phyloP scores from a whole-genome alignment of 495 filamentous ascomycete species.

The Achaetomiella virescens region DNA sequence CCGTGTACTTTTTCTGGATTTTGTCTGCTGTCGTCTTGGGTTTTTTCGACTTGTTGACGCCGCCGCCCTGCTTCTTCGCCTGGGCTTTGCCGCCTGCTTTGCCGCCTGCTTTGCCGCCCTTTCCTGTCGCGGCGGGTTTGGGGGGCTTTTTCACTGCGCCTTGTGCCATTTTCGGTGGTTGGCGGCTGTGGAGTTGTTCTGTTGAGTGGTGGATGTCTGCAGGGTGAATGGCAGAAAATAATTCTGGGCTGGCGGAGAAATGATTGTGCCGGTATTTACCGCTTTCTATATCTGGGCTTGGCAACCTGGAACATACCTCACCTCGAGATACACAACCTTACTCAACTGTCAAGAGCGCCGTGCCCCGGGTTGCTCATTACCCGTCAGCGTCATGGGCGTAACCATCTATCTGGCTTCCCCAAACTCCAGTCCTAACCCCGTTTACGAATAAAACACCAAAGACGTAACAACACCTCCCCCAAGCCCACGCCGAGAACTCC shows the following conservation, averaged over 20 bases:
- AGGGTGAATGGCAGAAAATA: neutral
- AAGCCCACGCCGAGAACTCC: too few relatives aligned
- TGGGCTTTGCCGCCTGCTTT: slow-evolving; percentile 28
- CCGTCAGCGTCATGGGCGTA: too few relatives aligned
- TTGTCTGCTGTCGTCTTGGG: slow-evolving; percentile 38
- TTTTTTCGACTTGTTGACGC: slow-evolving; percentile 33
- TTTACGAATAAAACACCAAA: too few relatives aligned
- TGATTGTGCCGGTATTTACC: slow-evolving; percentile 1
- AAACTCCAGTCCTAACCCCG: too few relatives aligned
- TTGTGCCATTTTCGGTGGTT: slow-evolving; percentile 37
- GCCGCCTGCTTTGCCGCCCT: slow-evolving; percentile 15
- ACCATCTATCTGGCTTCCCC: too few relatives aligned
- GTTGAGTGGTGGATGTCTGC: neutral
- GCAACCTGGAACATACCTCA: too few relatives aligned
- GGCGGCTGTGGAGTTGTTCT: neutral
- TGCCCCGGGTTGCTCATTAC: too few relatives aligned
- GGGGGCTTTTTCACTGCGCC: slow-evolving; percentile 36
- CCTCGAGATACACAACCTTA: too few relatives aligned
- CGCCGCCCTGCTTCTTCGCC: slow-evolving; percentile 17
- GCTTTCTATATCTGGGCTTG: neutral
- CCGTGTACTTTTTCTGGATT: slow-evolving; percentile 36
- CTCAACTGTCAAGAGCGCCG: too few relatives aligned
- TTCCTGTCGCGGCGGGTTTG: slow-evolving; percentile 23
- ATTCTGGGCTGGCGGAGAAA: neutral
- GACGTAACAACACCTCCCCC: too few relatives aligned